Evolutionary conservation across 2,329 filamentous ascomycete species (phyloP).

Genomic region (Colletotrichum simmondsii): DNA sequence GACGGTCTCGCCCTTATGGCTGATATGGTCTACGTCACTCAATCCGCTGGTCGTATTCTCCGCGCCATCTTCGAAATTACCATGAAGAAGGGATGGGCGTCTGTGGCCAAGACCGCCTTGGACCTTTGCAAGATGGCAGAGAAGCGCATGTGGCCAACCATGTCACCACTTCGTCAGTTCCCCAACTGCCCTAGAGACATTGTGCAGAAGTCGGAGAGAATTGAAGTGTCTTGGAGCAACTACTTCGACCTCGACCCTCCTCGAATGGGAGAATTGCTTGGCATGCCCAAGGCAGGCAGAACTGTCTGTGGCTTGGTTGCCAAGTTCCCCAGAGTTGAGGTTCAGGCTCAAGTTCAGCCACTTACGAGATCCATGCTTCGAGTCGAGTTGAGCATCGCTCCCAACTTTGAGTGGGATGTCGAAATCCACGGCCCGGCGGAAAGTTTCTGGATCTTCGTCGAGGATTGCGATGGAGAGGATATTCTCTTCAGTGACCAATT

Average conservation of each 20-base stretch:
- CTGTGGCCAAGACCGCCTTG: slow-evolving; percentile 90
- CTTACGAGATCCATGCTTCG: slow-evolving; percentile 94
- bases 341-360: slow-evolving; percentile 93
- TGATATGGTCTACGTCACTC: slow-evolving; percentile 98
- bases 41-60: slow-evolving; percentile 95
- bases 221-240: slow-evolving; percentile 91
- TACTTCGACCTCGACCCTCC: slow-evolving; percentile 98
- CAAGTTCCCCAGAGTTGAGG: slow-evolving; percentile 92
- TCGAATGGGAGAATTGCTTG: slow-evolving; percentile 93
- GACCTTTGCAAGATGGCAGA: slow-evolving; percentile 99
- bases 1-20: slow-evolving; percentile 97
- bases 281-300: slow-evolving; percentile 87
- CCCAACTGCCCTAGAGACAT: slow-evolving; percentile 84
- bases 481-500: slow-evolving; percentile 96
- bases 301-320: slow-evolving; percentile 87
- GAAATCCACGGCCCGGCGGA: slow-evolving; percentile 87
- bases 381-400: slow-evolving; percentile 89
- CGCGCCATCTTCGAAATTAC: slow-evolving; percentile 97
- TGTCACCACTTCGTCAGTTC: slow-evolving; percentile 95
- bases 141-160: slow-evolving; percentile 99
- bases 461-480: slow-evolving; percentile 97
- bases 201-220: slow-evolving; percentile 90
- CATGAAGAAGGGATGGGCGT: slow-evolving; percentile 96
- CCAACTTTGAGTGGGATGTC: slow-evolving; percentile 97
- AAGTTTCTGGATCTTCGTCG: slow-evolving; percentile 96